These are phyloP conservation scores for Clonostachys solani DNA, from an alignment of 2,329 filamentous ascomycete species.

Conservation along the genomic window DNA sequence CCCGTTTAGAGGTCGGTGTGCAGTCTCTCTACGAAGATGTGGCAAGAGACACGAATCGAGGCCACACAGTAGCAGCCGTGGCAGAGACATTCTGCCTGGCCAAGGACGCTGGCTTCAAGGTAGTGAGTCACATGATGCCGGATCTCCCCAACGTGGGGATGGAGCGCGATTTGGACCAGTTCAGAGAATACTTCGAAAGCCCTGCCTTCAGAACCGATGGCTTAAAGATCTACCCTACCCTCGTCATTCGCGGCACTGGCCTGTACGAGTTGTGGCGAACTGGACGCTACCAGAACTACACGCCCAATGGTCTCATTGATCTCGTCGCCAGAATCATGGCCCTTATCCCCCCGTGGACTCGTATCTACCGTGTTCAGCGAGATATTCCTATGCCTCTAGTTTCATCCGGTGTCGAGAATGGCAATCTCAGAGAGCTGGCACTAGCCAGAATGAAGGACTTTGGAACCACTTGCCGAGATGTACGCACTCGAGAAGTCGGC, in stretches of 20 bases:
- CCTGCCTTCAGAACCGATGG: slow-evolving; percentile 95
- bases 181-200: slow-evolving; percentile 96
- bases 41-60: slow-evolving; percentile 94
- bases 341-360: slow-evolving; percentile 92
- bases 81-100: slow-evolving; percentile 96
- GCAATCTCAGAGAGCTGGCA: slow-evolving; percentile 89
- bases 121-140: slow-evolving; percentile 99
- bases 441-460: slow-evolving; percentile 99
- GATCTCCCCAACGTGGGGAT: slow-evolving; percentile 97
- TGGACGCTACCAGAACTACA: slow-evolving; percentile 97
- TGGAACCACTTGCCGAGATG: slow-evolving; percentile 92
- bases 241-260: slow-evolving; percentile 94
- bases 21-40: slow-evolving; percentile 98
- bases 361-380: slow-evolving; percentile 96
- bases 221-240: slow-evolving; percentile 94
- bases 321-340: slow-evolving; percentile 95
- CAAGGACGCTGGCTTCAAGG: slow-evolving; percentile 98
- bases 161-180: slow-evolving; percentile 96
- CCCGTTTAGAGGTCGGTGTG: slow-evolving; percentile 88
- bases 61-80: slow-evolving; percentile 91
- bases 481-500: slow-evolving; percentile 92
- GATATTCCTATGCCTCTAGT: slow-evolving; percentile 99
- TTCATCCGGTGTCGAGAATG: slow-evolving; percentile 97
- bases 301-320: slow-evolving; percentile 92
- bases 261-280: slow-evolving; percentile 97